These are phyloP conservation scores for Avena sativa DNA, from an alignment of 176 grass and related monocot species.

Conservation along the genomic window DNA sequence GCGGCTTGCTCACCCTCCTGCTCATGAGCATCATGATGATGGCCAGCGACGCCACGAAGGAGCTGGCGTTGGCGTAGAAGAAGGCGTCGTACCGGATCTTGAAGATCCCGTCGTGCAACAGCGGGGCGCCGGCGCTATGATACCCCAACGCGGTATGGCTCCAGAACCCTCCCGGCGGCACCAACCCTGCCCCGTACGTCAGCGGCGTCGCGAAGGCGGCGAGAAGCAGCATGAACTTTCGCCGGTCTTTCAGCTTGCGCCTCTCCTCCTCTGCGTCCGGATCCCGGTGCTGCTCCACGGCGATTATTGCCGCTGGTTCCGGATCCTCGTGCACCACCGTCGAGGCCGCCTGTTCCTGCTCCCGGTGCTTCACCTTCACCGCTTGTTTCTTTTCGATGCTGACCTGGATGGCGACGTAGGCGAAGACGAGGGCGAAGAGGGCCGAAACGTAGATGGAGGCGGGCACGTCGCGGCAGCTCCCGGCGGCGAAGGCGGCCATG, in stretches of 20 bases:
- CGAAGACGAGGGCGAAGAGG: conserved; percentile 15
- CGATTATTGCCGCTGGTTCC: too few species aligned
- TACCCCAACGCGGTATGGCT: background rate
- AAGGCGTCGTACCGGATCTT: conserved; percentile 26
- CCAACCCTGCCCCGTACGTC: conserved; percentile 35
- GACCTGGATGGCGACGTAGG: conserved; percentile 29
- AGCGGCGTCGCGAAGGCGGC: conserved; percentile 33
- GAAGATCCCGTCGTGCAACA: conserved; percentile 4
- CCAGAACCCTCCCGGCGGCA: conserved; percentile 32
- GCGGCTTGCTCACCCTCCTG: background rate
- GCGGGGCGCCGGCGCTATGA: background rate
- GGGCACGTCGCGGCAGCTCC: background rate
- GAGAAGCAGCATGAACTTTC: conserved; percentile 24
- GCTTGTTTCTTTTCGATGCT: background rate
- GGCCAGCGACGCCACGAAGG: conserved; percentile 39
- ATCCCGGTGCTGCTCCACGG: too few species aligned
- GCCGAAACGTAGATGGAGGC: conserved; percentile 40
- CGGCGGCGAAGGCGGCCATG: conserved; percentile 1
- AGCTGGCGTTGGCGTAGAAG: conserved; percentile 40
- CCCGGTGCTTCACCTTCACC: too few species aligned
- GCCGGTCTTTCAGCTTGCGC: background rate
- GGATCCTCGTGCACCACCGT: too few species aligned
- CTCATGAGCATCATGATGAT: conserved; percentile 39
- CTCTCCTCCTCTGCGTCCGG: background rate
- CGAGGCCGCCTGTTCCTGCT: too few species aligned